Conservation (phyloP, 768 basidiomycete genomes). For the Termitomyces sp. region DNA sequence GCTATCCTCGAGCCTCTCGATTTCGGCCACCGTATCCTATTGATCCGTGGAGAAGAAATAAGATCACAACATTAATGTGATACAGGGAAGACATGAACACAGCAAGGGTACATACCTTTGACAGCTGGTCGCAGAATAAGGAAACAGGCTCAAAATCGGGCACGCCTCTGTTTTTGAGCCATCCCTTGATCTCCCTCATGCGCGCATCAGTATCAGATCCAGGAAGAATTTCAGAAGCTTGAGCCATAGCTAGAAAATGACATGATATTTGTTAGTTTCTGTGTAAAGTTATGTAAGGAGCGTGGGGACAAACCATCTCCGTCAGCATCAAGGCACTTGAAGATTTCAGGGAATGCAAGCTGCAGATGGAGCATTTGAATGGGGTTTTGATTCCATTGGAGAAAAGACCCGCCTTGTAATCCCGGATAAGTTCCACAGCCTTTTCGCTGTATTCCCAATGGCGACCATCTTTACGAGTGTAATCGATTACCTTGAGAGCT, state of each 20-base stretch:
- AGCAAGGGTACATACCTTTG: conserved; percentile 60
- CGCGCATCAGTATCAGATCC: conserved; percentile 58
- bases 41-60: not conserved
- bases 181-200: conserved; percentile 73
- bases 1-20: conserved; percentile 72
- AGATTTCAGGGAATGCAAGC: conserved; percentile 82
- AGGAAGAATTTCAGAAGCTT: conserved; percentile 53
- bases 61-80: not conserved
- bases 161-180: conserved; percentile 85
- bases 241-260: conserved; percentile 59
- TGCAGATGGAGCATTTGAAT: conserved; percentile 21
- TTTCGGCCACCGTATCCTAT: conserved; percentile 71
- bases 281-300: not conserved
- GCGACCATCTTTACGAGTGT: conserved; percentile 77
- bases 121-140: conserved; percentile 85
- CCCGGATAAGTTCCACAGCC: conserved; percentile 70
- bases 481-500: conserved; percentile 87
- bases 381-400: not conserved
- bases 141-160: conserved; percentile 91
- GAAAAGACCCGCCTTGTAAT: conserved; percentile 59
- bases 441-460: conserved; percentile 94
- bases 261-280: conserved; percentile 1
- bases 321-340: conserved; percentile 59
- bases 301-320: conserved; percentile 58
- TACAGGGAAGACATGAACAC: not conserved